These are phyloP conservation scores for Saccharomycopsis malanga DNA, from an alignment of 805 yeast genomes.

Conservation along the genomic window DNA sequence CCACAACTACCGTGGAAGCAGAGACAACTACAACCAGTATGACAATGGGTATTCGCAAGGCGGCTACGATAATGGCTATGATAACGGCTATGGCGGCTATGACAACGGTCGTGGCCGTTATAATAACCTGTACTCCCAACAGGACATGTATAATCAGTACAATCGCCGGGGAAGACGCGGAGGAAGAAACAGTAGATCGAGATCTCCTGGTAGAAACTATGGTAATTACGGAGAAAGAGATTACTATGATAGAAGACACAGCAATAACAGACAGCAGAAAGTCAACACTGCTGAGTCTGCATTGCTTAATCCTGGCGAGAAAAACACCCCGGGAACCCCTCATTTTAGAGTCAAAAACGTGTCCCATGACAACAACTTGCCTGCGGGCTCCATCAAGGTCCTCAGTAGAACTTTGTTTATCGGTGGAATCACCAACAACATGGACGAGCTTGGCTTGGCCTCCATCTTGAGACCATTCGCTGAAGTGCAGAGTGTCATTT, in stretches of 20 bases:
- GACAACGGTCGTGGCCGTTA: background rate
- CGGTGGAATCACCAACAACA: conserved; percentile 84
- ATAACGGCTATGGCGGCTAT: conserved; percentile 9
- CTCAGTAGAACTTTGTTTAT: conserved; percentile 85
- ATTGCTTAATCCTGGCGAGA: conserved; percentile 45
- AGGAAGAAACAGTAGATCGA: conserved; percentile 16
- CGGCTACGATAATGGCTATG: conserved; percentile 4
- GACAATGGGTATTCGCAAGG: conserved; percentile 5
- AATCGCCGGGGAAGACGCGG: conserved; percentile 17
- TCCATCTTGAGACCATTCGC: conserved; percentile 75
- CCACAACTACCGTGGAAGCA: background rate
- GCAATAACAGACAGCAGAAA: conserved; percentile 19
- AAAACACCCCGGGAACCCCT: conserved; percentile 61
- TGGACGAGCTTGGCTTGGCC: conserved; percentile 69
- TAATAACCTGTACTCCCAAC: background rate
- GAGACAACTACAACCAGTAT: conserved; percentile 10
- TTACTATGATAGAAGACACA: conserved; percentile 13
- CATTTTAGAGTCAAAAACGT: conserved; percentile 74
- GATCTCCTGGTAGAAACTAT: conserved; percentile 21
- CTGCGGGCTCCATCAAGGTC: conserved; percentile 75
- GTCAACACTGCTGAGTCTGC: conserved; percentile 23
- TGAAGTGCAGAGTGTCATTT: conserved; percentile 83
- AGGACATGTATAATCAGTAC: conserved; percentile 6
- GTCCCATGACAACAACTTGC: conserved; percentile 60
- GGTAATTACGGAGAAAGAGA: conserved; percentile 21